Conservation (phyloP, 2,329 filamentous ascomycete genomes). For the Sarocladiaceae sp. region DNA sequence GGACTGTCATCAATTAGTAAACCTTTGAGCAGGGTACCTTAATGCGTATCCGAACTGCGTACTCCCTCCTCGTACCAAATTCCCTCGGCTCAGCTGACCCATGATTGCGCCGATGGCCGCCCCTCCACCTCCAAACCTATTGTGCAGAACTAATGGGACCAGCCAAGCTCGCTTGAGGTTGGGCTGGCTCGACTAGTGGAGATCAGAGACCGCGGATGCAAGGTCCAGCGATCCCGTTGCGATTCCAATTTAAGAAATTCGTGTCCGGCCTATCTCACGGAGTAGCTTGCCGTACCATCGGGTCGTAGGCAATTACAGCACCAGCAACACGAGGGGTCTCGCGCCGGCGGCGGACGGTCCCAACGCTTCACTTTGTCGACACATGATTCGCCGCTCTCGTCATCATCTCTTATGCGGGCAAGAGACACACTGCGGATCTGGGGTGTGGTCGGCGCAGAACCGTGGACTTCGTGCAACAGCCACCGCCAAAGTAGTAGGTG, state of each 20-base stretch:
- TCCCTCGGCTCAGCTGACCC: constrained; percentile 2
- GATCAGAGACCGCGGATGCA: constrained; percentile 3
- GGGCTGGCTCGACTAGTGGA: constrained; percentile 1
- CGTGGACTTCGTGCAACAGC: neutral
- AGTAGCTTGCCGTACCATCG: too few species aligned
- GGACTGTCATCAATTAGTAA: constrained; percentile 7
- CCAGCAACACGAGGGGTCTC: too few species aligned
- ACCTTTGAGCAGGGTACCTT: too few species aligned
- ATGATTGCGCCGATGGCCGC: neutral
- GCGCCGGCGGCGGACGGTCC: too few species aligned
- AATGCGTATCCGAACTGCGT: too few species aligned
- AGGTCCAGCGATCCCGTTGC: constrained; percentile 2
- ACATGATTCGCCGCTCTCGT: too few species aligned
- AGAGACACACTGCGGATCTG: neutral
- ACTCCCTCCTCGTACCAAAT: too few species aligned
- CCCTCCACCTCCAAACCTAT: neutral
- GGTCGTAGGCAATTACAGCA: too few species aligned
- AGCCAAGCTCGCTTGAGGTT: constrained; percentile 8
- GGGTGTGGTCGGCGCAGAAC: neutral
- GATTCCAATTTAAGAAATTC: constrained; percentile 8
- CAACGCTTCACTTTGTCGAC: too few species aligned
- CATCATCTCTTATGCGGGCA: too few species aligned
- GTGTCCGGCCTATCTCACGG: neutral
- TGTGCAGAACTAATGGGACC: neutral
- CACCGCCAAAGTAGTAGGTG: constrained; percentile 6